Evolutionary conservation across 1,284 basidiomycete species (phyloP).

Genomic region (Stygiomarasmius scandens): DNA sequence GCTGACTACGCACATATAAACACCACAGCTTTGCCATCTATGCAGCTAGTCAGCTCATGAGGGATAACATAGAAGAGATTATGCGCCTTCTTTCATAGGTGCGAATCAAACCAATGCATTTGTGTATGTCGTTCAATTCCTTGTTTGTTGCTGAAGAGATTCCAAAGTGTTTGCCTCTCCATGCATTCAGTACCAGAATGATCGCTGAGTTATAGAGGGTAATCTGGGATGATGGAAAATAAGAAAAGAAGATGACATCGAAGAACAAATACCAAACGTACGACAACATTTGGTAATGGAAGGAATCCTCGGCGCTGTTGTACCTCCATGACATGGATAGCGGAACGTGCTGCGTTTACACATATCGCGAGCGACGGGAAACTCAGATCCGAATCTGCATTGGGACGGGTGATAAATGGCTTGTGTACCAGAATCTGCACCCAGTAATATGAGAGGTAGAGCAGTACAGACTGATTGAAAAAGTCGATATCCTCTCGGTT

Average conservation of each 20-base stretch:
- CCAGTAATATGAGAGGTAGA: slow-evolving; percentile 8
- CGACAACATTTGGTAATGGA: not conserved
- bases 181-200: slow-evolving; percentile 4
- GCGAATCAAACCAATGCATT: slow-evolving; percentile 57
- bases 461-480: slow-evolving; percentile 4
- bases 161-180: slow-evolving; percentile 4
- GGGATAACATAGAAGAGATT: not conserved
- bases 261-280: not conserved
- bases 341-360: slow-evolving; percentile 7
- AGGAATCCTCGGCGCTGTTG: not conserved
- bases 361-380: slow-evolving; percentile 8
- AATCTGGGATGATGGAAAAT: not conserved
- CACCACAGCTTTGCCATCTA: not conserved
- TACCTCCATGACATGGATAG: not conserved
- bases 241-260: too few relatives aligned
- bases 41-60: not conserved
- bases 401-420: slow-evolving; percentile 5
- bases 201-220: slow-evolving; percentile 1
- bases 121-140: slow-evolving; percentile 60
- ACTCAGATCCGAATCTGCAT: not conserved
- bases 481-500: not conserved
- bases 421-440: slow-evolving; percentile 1
- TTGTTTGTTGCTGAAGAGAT: slow-evolving; percentile 25
- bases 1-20: not conserved
- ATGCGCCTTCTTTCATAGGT: slow-evolving; percentile 38